Conservation (phyloP, 192 early-diverging fungal species). For the Backusella morwellensis region DNA sequence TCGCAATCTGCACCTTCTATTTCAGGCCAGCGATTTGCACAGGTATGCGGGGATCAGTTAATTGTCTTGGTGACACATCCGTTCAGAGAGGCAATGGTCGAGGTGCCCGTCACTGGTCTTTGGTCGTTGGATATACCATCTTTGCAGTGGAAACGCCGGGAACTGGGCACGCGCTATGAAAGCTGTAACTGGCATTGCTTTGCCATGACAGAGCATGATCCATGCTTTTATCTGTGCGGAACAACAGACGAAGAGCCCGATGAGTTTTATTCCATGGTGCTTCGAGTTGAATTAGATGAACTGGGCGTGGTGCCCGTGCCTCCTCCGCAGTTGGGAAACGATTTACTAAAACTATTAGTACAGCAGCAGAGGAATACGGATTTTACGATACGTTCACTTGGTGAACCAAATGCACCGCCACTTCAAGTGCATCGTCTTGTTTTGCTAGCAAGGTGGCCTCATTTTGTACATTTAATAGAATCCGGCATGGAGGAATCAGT, state of each 20-base stretch:
- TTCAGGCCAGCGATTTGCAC: slow-evolving; percentile 60
- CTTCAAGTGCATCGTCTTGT: slow-evolving; percentile 59
- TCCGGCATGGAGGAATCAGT: slow-evolving; percentile 62
- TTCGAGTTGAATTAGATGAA: slow-evolving; percentile 57
- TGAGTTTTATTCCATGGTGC: slow-evolving; percentile 50
- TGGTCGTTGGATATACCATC: slow-evolving; percentile 60
- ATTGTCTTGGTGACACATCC: slow-evolving; percentile 43
- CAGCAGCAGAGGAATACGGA: slow-evolving; percentile 24
- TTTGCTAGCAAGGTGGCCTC: slow-evolving; percentile 61
- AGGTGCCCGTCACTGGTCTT: slow-evolving; percentile 38
- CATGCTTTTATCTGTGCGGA: slow-evolving; percentile 56
- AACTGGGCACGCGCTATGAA: slow-evolving; percentile 31
- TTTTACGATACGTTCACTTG: slow-evolving; percentile 47
- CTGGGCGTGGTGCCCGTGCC: slow-evolving; percentile 53
- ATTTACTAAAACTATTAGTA: slow-evolving; percentile 44
- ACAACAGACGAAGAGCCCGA: slow-evolving; percentile 50
- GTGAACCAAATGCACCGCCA: slow-evolving; percentile 25
- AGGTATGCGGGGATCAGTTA: slow-evolving; percentile 57
- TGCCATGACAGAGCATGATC: slow-evolving; percentile 51
- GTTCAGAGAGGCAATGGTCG: not conserved
- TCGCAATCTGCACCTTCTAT: slow-evolving; percentile 50
- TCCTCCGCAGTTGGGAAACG: slow-evolving; percentile 43
- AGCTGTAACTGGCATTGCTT: slow-evolving; percentile 59
- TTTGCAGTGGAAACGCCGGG: slow-evolving; percentile 53
- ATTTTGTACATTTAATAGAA: slow-evolving; percentile 54